A percentile compares a stretch with the other conserved stretches of the same genome.
phyloP scores from a whole-genome alignment of 257 asterid species.

The Haberlea rhodopensis region DNA sequence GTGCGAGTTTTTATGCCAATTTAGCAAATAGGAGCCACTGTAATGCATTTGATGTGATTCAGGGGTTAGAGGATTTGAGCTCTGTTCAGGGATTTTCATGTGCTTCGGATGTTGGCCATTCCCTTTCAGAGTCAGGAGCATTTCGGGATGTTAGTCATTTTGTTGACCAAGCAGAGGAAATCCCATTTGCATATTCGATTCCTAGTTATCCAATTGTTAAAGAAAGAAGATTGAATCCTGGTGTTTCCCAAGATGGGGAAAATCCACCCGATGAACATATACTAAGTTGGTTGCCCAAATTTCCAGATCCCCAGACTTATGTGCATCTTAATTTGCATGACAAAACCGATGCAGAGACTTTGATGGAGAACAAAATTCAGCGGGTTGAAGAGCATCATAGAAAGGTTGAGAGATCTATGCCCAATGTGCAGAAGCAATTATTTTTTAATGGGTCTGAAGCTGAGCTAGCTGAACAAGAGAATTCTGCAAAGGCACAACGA shows the following conservation, averaged over 20 bases:
- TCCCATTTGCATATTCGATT: slow-evolving; percentile 56
- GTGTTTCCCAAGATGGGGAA: slow-evolving; percentile 49
- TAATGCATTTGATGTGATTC: slow-evolving; percentile 77
- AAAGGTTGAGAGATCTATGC: slow-evolving; percentile 37
- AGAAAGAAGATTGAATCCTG: slow-evolving; percentile 36
- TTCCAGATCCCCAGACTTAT: slow-evolving; percentile 49
- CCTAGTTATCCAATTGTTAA: slow-evolving; percentile 65
- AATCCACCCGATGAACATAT: slow-evolving; percentile 51
- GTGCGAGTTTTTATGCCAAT: slow-evolving; percentile 49
- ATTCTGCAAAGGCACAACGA: slow-evolving; percentile 41
- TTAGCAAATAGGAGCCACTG: slow-evolving; percentile 61
- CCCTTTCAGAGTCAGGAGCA: slow-evolving; percentile 55
- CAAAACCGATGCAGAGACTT: slow-evolving; percentile 32
- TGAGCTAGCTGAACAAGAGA: too few relatives aligned
- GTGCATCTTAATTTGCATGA: slow-evolving; percentile 27
- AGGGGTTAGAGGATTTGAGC: slow-evolving; percentile 66
- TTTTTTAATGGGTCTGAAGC: slow-evolving; percentile 47
- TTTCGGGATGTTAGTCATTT: slow-evolving; percentile 46
- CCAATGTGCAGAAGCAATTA: slow-evolving; percentile 38
- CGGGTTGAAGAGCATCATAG: slow-evolving; percentile 36
- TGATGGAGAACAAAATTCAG: slow-evolving; percentile 29
- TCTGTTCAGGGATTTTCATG: too few relatives aligned
- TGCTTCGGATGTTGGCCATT: slow-evolving; percentile 53
- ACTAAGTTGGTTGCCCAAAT: slow-evolving; percentile 68
- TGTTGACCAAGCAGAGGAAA: slow-evolving; percentile 56